These are phyloP conservation scores for Colletotrichum graminicola DNA, from an alignment of 2,329 filamentous ascomycete genomes.

Conservation along the genomic window DNA sequence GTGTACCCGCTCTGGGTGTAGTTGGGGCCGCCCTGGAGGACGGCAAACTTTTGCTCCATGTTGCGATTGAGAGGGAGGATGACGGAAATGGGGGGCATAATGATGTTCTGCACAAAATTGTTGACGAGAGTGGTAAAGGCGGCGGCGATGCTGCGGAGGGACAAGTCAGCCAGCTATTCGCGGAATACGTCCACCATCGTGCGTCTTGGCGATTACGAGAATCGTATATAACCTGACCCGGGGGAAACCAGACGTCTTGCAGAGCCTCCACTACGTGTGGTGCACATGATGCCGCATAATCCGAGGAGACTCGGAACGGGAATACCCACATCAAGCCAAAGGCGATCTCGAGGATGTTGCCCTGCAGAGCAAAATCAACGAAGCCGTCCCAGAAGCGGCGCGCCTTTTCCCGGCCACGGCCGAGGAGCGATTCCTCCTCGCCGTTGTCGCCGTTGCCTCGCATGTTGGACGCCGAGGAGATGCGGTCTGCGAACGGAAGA, in stretches of 20 bases:
- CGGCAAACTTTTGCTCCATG: slow-evolving; percentile 80
- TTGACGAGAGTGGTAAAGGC: slow-evolving; percentile 79
- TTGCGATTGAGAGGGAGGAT: slow-evolving; percentile 78
- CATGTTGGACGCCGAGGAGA: slow-evolving; percentile 44
- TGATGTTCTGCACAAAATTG: slow-evolving; percentile 77
- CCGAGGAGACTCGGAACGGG: slow-evolving; percentile 6
- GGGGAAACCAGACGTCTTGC: not conserved
- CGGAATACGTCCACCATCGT: not conserved
- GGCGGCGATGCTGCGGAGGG: slow-evolving; percentile 69
- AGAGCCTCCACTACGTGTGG: not conserved
- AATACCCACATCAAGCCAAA: slow-evolving; percentile 76
- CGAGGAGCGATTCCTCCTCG: slow-evolving; percentile 60
- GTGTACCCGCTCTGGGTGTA: slow-evolving; percentile 72
- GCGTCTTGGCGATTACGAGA: not conserved
- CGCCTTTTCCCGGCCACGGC: slow-evolving; percentile 60
- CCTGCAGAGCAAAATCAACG: slow-evolving; percentile 78
- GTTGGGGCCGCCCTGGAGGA: slow-evolving; percentile 69
- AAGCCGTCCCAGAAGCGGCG: slow-evolving; percentile 72
- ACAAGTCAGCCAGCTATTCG: not conserved
- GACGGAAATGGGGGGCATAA: slow-evolving; percentile 77
- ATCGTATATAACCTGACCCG: not conserved
- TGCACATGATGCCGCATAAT: not conserved
- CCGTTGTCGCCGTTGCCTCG: slow-evolving; percentile 46
- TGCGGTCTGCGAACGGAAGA: slow-evolving; percentile 29
- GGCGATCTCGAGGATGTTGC: slow-evolving; percentile 81